These are phyloP conservation scores for Fonsecaea monophora DNA, from an alignment of 2,329 filamentous ascomycete species.

Conservation along the genomic window DNA sequence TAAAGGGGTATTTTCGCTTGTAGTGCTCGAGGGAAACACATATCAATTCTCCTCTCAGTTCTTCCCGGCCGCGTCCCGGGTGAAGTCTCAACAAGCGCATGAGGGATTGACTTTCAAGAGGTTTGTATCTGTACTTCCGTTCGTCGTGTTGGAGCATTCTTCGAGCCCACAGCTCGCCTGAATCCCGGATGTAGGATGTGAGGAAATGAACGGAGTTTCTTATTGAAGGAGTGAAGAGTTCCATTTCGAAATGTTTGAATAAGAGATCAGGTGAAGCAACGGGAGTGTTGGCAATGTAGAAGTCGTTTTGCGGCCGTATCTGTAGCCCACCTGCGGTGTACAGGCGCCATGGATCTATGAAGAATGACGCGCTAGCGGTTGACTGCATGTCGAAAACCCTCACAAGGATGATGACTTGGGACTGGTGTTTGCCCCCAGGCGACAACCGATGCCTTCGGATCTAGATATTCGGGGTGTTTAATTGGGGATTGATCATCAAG, in stretches of 20 bases:
- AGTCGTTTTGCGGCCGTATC: background rate
- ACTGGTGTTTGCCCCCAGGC: background rate
- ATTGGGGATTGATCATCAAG: background rate
- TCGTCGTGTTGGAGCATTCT: background rate
- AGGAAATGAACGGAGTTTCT: background rate
- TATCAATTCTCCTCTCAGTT: background rate
- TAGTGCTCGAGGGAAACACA: background rate
- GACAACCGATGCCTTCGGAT: constrained; percentile 1
- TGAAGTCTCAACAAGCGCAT: constrained; percentile 2
- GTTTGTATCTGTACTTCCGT: background rate
- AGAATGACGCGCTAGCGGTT: constrained; percentile 5
- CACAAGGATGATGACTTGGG: background rate
- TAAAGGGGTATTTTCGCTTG: background rate
- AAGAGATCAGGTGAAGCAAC: constrained; percentile 1
- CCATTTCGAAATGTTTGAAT: constrained; percentile 2
- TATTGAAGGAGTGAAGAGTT: background rate
- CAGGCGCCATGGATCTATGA: background rate
- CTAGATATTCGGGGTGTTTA: background rate
- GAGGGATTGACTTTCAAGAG: background rate
- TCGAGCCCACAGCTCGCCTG: background rate
- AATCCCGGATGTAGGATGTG: background rate
- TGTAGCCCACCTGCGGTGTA: background rate
- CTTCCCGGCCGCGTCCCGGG: background rate
- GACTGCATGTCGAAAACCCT: constrained; percentile 3
- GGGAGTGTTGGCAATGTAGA: background rate